Percentiles rank a stretch among this genome's conserved stretches.
Conservation (phyloP, 352 stramenopile species). For the Phytophthora tentaculata region DNA sequence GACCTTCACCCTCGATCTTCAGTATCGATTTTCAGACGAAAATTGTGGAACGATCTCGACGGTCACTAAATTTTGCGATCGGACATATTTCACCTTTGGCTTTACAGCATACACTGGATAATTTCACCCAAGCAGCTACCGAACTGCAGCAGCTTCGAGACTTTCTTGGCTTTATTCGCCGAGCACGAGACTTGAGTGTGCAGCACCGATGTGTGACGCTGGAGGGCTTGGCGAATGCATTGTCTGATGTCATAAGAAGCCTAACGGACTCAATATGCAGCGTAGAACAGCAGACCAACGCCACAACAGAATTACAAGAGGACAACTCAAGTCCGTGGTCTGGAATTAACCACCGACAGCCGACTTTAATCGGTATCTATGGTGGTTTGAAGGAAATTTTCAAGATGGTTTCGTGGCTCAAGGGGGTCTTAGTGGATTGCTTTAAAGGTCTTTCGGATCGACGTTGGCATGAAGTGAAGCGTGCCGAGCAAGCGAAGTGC, state of each 20-base stretch:
- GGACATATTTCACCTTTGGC: constrained; percentile 59
- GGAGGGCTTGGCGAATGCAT: constrained; percentile 59
- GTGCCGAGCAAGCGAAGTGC: constrained; percentile 46
- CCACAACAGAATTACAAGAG: background rate
- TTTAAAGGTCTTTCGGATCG: constrained; percentile 36
- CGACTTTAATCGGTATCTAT: constrained; percentile 54
- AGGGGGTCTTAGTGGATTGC: constrained; percentile 34
- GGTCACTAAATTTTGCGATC: constrained; percentile 36
- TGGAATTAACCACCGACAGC: constrained; percentile 29
- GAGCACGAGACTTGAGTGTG: constrained; percentile 14
- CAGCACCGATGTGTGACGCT: constrained; percentile 41
- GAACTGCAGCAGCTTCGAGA: constrained; percentile 66
- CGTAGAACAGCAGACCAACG: constrained; percentile 30
- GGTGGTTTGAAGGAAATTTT: constrained; percentile 56
- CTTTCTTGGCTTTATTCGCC: constrained; percentile 35
- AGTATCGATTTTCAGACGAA: constrained; percentile 40
- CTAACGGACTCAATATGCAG: constrained; percentile 34
- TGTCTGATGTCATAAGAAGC: constrained; percentile 36
- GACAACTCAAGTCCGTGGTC: constrained; percentile 33
- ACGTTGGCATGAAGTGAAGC: constrained; percentile 34
- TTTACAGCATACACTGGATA: constrained; percentile 40
- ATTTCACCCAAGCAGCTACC: constrained; percentile 42
- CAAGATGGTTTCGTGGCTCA: constrained; percentile 52
- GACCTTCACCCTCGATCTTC: constrained; percentile 34
- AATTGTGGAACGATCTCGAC: constrained; percentile 31